These are phyloP conservation scores for Xylaria sp. DNA, from an alignment of 2,329 filamentous ascomycete genomes.

Conservation along the genomic window DNA sequence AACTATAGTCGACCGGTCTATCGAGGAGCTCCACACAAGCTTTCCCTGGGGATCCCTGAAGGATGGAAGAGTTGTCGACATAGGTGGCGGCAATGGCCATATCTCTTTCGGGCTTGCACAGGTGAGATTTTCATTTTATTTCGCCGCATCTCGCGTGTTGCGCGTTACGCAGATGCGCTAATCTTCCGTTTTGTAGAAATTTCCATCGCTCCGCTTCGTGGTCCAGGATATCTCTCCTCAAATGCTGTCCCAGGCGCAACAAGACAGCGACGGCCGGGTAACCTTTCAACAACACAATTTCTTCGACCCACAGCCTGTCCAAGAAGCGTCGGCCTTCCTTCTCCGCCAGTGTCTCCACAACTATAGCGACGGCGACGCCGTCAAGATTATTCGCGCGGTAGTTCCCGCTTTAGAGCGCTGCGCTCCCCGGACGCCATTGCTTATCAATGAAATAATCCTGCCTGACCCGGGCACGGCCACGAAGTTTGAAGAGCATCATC, in stretches of 20 bases:
- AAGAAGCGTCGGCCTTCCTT: conserved; percentile 22
- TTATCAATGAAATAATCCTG: conserved; percentile 50
- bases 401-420: conserved; percentile 37
- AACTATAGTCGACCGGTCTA: conserved; percentile 43
- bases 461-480: conserved; percentile 42
- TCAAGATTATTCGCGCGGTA: conserved; percentile 29
- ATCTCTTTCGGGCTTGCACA: conserved; percentile 41
- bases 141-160: not conserved
- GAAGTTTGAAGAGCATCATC: conserved; percentile 40
- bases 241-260: conserved; percentile 16
- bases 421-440: conserved; percentile 42
- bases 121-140: conserved; percentile 31
- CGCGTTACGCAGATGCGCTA: not conserved
- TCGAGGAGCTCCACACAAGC: conserved; percentile 41
- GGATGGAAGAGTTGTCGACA: conserved; percentile 46
- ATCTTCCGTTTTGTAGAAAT: conserved; percentile 17
- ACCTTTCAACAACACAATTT: conserved; percentile 33
- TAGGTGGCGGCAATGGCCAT: conserved; percentile 47
- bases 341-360: conserved; percentile 34
- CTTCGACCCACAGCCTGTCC: conserved; percentile 30
- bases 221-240: conserved; percentile 30
- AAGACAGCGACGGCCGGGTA: conserved; percentile 21
- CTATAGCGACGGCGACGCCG: conserved; percentile 20
- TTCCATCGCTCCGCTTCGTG: conserved; percentile 29
- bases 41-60: conserved; percentile 45